Evolutionary conservation across 208 protist species (phyloP).

Genomic region (Leishmania turanica): DNA sequence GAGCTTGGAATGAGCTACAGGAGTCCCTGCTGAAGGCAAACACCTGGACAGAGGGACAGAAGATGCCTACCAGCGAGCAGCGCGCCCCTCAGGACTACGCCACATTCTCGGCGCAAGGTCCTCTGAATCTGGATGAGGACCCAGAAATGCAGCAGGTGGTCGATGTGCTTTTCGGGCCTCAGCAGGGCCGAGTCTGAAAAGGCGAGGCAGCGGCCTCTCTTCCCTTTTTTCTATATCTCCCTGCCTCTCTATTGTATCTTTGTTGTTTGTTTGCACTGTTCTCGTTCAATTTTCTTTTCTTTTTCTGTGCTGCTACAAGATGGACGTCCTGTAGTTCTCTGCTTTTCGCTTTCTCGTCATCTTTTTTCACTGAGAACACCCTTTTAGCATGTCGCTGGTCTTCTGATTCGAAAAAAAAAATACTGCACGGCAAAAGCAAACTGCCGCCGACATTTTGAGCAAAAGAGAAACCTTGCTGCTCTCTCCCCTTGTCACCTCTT

Average conservation of each 20-base stretch:
- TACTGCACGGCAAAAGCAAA: background rate
- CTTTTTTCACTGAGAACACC: background rate
- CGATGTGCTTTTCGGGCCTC: constrained; percentile 54
- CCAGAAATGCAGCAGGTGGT: constrained; percentile 67
- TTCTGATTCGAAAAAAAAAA: background rate
- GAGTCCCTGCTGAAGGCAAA: constrained; percentile 12
- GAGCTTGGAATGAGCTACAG: constrained; percentile 48
- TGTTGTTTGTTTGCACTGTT: background rate
- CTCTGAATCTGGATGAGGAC: constrained; percentile 63
- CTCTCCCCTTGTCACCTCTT: background rate
- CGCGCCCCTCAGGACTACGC: constrained; percentile 57
- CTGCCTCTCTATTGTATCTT: background rate
- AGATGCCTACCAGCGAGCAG: constrained; percentile 23
- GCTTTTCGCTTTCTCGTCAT: background rate
- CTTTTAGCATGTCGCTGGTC: background rate
- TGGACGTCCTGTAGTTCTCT: background rate
- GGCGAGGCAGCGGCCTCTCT: background rate
- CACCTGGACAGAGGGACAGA: constrained; percentile 17
- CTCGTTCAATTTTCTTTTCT: background rate
- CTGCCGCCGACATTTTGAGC: background rate
- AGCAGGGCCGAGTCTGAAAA: background rate
- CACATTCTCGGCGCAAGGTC: constrained; percentile 57
- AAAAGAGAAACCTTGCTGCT: background rate
- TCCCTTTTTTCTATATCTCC: background rate
- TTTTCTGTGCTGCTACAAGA: background rate